These are phyloP conservation scores for Saksenaea vasiformis DNA, from an alignment of 371 early-diverging fungal species.

Conservation along the genomic window DNA sequence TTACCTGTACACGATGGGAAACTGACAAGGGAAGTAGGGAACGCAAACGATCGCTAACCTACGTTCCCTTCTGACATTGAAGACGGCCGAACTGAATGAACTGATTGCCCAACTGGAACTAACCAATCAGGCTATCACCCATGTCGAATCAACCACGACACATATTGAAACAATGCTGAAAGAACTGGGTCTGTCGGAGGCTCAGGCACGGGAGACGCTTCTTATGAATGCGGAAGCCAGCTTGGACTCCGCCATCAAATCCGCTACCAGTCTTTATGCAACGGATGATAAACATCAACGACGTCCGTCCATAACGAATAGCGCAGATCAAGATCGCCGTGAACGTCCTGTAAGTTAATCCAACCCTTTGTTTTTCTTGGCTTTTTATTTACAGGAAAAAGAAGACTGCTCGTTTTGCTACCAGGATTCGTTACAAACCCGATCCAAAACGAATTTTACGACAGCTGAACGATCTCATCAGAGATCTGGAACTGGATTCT, in stretches of 20 bases:
- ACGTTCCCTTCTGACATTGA: slow-evolving; percentile 49
- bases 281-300: slow-evolving; percentile 12
- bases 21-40: slow-evolving; percentile 21
- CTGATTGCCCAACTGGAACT: slow-evolving; percentile 48
- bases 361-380: background rate
- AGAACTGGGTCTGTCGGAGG: slow-evolving; percentile 38
- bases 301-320: slow-evolving; percentile 22
- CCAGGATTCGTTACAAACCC: slow-evolving; percentile 48
- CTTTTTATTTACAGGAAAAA: background rate
- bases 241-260: slow-evolving; percentile 51
- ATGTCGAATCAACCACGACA: slow-evolving; percentile 45
- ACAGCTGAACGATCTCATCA: slow-evolving; percentile 40
- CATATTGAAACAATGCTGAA: slow-evolving; percentile 49
- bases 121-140: slow-evolving; percentile 46
- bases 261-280: slow-evolving; percentile 40
- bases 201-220: slow-evolving; percentile 27
- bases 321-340: slow-evolving; percentile 18
- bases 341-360: slow-evolving; percentile 7
- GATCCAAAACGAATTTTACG: slow-evolving; percentile 50
- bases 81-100: slow-evolving; percentile 53
- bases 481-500: slow-evolving; percentile 46
- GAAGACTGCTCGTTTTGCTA: slow-evolving; percentile 13
- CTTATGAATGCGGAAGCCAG: slow-evolving; percentile 44
- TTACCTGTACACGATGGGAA: background rate
- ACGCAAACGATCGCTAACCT: slow-evolving; percentile 49